Conservation (phyloP, 2,329 filamentous ascomycete species). For the Acarospora socialis region DNA sequence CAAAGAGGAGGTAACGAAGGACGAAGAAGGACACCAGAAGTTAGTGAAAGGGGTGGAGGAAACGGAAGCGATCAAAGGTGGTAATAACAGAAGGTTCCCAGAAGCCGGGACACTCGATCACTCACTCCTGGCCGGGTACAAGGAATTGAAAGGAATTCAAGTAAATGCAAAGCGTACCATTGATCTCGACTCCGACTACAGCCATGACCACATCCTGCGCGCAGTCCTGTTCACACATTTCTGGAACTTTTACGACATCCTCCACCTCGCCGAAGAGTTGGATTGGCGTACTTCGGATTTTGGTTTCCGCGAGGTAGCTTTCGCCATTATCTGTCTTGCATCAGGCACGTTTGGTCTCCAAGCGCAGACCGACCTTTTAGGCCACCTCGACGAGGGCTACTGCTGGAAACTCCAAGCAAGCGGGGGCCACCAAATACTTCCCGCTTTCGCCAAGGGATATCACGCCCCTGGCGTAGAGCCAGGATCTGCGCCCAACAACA, state of each 20-base stretch:
- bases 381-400: neutral
- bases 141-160: too few relatives aligned
- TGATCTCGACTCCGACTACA: slow-evolving; percentile 1
- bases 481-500: slow-evolving; percentile 2
- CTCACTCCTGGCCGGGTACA: too few relatives aligned
- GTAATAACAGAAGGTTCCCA: too few relatives aligned
- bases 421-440: neutral
- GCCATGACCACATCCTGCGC: slow-evolving; percentile 6
- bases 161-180: too few relatives aligned
- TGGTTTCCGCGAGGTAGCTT: slow-evolving; percentile 7
- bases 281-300: slow-evolving; percentile 1
- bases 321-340: slow-evolving; percentile 5
- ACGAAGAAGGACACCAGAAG: too few relatives aligned
- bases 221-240: slow-evolving; percentile 1
- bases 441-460: neutral
- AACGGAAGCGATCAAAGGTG: too few relatives aligned
- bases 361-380: too few relatives aligned
- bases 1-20: too few relatives aligned
- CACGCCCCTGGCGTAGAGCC: slow-evolving; percentile 1
- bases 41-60: too few relatives aligned
- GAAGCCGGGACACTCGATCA: too few relatives aligned
- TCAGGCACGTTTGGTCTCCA: neutral
- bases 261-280: too few relatives aligned
- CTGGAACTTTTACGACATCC: neutral
- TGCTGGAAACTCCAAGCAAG: neutral